These are phyloP conservation scores for Afroboletus lepidellus DNA, from an alignment of 1,284 basidiomycete genomes.

Conservation along the genomic window DNA sequence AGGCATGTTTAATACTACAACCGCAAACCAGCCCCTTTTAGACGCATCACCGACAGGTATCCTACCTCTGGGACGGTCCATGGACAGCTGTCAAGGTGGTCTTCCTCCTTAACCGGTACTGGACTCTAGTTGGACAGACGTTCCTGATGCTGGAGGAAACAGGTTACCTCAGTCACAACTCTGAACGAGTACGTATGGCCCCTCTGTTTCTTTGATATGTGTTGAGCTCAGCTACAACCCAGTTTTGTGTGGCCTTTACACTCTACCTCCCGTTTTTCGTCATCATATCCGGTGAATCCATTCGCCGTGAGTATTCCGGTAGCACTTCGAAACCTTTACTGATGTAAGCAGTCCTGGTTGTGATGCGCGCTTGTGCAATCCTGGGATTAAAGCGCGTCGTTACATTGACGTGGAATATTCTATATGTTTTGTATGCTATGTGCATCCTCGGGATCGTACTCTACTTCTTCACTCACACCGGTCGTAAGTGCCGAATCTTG, in stretches of 20 bases:
- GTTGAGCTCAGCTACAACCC: neutral
- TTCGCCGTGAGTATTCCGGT: slow-evolving; percentile 21
- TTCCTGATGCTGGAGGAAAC: slow-evolving; percentile 24
- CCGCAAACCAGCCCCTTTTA: neutral
- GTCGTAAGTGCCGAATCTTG: slow-evolving; percentile 9
- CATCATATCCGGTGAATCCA: slow-evolving; percentile 22
- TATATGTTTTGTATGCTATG: slow-evolving; percentile 16
- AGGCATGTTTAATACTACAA: slow-evolving; percentile 8
- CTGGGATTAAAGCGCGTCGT: slow-evolving; percentile 9
- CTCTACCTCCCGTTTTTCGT: slow-evolving; percentile 5
- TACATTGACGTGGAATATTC: neutral
- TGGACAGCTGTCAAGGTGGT: slow-evolving; percentile 21
- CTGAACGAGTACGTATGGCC: slow-evolving; percentile 14
- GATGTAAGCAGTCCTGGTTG: slow-evolving; percentile 20
- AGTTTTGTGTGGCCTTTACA: slow-evolving; percentile 24
- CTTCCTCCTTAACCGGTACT: slow-evolving; percentile 29
- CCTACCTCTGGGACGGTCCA: slow-evolving; percentile 18
- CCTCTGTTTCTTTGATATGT: neutral
- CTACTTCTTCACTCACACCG: neutral
- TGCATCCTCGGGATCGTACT: neutral
- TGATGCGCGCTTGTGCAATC: slow-evolving; percentile 26
- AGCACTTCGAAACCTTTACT: neutral
- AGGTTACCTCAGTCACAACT: slow-evolving; percentile 16
- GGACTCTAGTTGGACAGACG: slow-evolving; percentile 23
- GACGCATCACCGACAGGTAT: slow-evolving; percentile 8